Evolutionary conservation across 768 basidiomycete species (phyloP).

Genomic region (Boletus eberwhitei): DNA sequence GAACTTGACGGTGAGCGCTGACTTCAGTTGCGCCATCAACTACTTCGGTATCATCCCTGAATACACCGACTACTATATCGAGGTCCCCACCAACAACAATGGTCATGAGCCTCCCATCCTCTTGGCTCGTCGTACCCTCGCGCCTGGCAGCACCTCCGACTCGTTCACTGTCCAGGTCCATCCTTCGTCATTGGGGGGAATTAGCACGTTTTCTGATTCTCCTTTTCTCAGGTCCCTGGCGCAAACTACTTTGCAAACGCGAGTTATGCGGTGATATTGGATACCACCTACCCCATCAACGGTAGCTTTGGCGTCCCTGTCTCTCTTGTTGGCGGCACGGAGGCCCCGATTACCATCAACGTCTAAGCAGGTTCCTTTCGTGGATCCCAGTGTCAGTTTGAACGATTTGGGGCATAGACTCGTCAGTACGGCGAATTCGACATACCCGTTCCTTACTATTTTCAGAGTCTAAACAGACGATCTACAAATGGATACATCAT

Average conservation of each 20-base stretch:
- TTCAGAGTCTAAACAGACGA: neutral
- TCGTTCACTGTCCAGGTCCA: conserved; percentile 20
- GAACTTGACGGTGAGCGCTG: conserved; percentile 18
- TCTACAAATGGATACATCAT: neutral
- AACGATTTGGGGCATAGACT: neutral
- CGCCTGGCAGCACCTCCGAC: conserved; percentile 4
- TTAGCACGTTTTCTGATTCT: conserved; percentile 1
- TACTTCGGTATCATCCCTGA: conserved; percentile 13
- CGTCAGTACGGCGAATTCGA: neutral
- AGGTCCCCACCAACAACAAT: conserved; percentile 32
- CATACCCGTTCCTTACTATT: neutral
- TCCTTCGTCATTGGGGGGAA: neutral
- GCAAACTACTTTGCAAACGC: conserved; percentile 23
- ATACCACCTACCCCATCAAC: conserved; percentile 20
- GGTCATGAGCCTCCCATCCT: conserved; percentile 31
- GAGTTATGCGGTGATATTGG: conserved; percentile 22
- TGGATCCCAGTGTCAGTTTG: neutral
- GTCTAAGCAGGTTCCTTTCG: conserved; percentile 1
- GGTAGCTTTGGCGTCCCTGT: conserved; percentile 20
- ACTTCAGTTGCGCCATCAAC: conserved; percentile 28
- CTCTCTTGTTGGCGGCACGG: conserved; percentile 23
- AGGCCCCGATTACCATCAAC: conserved; percentile 14
- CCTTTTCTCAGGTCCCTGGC: conserved; percentile 18
- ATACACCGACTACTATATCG: conserved; percentile 33
- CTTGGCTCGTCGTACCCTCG: conserved; percentile 20